These are phyloP conservation scores for Russula sp. DNA, from an alignment of 768 basidiomycete genomes.

Conservation along the genomic window DNA sequence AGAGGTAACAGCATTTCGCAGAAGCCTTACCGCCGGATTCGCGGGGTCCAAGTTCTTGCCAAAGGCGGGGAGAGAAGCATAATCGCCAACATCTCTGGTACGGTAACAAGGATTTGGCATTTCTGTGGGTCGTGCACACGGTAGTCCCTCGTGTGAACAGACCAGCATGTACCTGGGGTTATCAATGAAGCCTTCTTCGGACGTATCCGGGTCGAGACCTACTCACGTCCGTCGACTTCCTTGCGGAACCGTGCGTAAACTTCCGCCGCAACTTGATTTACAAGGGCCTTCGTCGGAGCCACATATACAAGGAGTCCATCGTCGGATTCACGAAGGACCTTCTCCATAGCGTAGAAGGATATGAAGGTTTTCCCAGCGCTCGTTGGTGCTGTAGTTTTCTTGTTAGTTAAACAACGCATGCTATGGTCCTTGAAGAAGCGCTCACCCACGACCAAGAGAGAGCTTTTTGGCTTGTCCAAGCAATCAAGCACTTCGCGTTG, in stretches of 20 bases:
- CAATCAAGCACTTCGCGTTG: constrained; percentile 58
- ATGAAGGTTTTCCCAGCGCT: constrained; percentile 76
- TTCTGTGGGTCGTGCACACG: constrained; percentile 54
- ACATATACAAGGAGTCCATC: constrained; percentile 66
- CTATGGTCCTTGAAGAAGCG: background rate
- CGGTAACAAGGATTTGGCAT: constrained; percentile 68
- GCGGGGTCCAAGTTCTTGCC: constrained; percentile 52
- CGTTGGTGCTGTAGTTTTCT: constrained; percentile 44
- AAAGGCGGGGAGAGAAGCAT: constrained; percentile 63
- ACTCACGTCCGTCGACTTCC: constrained; percentile 40
- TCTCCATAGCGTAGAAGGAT: constrained; percentile 72
- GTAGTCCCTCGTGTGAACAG: constrained; percentile 59
- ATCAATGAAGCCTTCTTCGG: background rate
- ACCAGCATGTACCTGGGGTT: constrained; percentile 48
- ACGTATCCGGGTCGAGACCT: background rate
- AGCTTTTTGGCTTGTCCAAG: constrained; percentile 46
- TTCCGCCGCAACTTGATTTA: constrained; percentile 65
- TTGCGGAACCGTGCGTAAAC: constrained; percentile 65
- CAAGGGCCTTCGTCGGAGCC: constrained; percentile 69
- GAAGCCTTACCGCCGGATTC: constrained; percentile 45
- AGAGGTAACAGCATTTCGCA: no score
- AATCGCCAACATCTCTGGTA: constrained; percentile 61
- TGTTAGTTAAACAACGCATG: background rate
- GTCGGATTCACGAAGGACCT: constrained; percentile 51
- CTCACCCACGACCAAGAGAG: constrained; percentile 60